Evolutionary conservation across 352 stramenopile genomes (phyloP).

Genomic region (Elongisporangium anandrum): DNA sequence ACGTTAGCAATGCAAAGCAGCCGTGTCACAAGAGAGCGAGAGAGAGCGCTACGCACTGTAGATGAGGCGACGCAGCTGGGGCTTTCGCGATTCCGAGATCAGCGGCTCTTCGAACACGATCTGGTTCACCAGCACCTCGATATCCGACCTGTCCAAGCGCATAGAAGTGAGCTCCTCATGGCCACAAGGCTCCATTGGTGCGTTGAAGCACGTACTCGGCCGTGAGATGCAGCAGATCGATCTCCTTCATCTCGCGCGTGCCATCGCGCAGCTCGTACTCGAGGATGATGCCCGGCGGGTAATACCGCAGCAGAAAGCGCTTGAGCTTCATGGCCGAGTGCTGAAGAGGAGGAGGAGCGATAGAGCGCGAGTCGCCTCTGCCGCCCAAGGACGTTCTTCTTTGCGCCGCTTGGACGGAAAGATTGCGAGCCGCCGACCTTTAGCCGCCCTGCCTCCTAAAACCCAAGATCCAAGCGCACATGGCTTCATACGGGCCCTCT

Average conservation of each 20-base stretch:
- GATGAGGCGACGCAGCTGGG: constrained; percentile 91
- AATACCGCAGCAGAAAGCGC: constrained; percentile 94
- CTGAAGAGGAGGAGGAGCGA: neutral
- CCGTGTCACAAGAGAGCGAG: neutral
- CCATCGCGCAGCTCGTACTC: constrained; percentile 94
- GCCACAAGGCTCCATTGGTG: neutral
- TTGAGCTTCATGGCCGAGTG: constrained; percentile 91
- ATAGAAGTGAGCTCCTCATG: neutral
- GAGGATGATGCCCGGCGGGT: constrained; percentile 94
- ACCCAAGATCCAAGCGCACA: neutral
- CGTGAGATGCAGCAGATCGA: constrained; percentile 92
- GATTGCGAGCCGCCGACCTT: neutral
- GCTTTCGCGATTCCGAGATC: constrained; percentile 91
- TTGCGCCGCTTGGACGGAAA: neutral
- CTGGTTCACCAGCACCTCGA: constrained; percentile 94
- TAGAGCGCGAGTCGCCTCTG: neutral
- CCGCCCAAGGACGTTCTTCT: neutral
- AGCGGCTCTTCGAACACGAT: constrained; percentile 94
- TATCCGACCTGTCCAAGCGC: constrained; percentile 66
- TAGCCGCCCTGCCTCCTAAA: neutral
- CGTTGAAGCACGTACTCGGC: constrained; percentile 85
- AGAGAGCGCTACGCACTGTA: constrained; percentile 61
- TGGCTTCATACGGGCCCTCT: neutral
- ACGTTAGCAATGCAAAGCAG: constrained; percentile 1
- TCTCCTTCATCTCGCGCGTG: constrained; percentile 93